Evolutionary conservation across 1,139 yeast genomes (phyloP), one percentile per base, ranked within the genome.

Genomic region (Protomyces lactucae-debilis): DNA sequence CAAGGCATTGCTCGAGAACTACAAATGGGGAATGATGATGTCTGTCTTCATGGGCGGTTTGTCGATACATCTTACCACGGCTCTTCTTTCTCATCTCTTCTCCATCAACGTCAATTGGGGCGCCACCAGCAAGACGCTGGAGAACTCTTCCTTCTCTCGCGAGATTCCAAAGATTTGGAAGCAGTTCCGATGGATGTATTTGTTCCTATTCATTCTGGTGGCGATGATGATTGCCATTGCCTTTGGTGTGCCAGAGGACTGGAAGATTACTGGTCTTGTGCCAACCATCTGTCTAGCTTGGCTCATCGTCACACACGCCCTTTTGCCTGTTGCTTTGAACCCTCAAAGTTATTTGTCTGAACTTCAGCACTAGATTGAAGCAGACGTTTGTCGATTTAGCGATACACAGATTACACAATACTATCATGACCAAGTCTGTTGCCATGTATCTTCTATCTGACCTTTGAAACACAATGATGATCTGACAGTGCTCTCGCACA

Each of bases 21-120:
- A 23, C 39, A 55, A 52, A 28, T 61, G 61, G 61, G 37, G 37
- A 2, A 25, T 60, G n/a, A 52, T 66, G 46, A 60, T 67, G 64
- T 55, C 52, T 39, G 54, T 64, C 25, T 67, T 65, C 64, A 57
- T 66, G n/a, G 66, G 66, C 21, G 67, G 68, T 1, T 54, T 67
- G 12, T 64, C 68, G 18, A 64, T 68, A 45, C 68, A 66, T 36
- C 28, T 67, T 4, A 60, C 64, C 32, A 57, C 57, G 12, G 68
- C 69, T n/a, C 32, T 67, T 2, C 39, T 66, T n/a, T 57, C 61
- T 12, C 69, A 66, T 48, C 43, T 66, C 63, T 60, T 67, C 40
- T 61, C 66, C 10, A 37, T 66, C 18, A 64, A 65, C 64, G 64
- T 67, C 68, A 65, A 65, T 28, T 67, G 68, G 69, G 68, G 69